phyloP scores from a whole-genome alignment of 805 yeast genomes.

The Isabelozyma rhagii region DNA sequence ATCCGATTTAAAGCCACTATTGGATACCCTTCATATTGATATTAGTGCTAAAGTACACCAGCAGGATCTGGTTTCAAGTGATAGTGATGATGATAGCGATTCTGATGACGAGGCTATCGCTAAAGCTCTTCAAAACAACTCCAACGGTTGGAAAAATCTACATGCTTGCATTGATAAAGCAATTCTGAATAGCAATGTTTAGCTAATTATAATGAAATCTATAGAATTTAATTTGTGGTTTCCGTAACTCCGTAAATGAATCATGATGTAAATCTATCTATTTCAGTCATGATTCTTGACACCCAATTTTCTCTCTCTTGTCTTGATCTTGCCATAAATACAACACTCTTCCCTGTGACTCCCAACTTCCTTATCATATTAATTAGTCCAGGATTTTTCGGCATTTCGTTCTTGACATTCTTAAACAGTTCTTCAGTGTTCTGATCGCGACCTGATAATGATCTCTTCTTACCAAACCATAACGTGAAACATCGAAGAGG shows the following conservation, averaged over 20 bases:
- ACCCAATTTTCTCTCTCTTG: slow-evolving; percentile 88
- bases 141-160: slow-evolving; percentile 6
- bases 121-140: not conserved
- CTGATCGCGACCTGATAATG: slow-evolving; percentile 26
- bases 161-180: slow-evolving; percentile 6
- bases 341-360: slow-evolving; percentile 62
- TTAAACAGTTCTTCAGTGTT: not conserved
- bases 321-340: slow-evolving; percentile 77
- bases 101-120: slow-evolving; percentile 19
- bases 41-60: not conserved
- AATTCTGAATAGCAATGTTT: not conserved
- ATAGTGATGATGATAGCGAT: slow-evolving; percentile 16
- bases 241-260: not conserved
- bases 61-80: not conserved
- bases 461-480: slow-evolving; percentile 73
- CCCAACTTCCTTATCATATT: slow-evolving; percentile 55
- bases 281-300: slow-evolving; percentile 37
- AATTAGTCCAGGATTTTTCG: slow-evolving; percentile 41
- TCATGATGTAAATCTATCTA: slow-evolving; percentile 32
- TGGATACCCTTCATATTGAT: not conserved
- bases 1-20: not conserved
- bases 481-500: slow-evolving; percentile 72
- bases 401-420: slow-evolving; percentile 6
- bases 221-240: no score
- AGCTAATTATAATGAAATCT: no score